Evolutionary conservation across 2,329 filamentous ascomycete species (phyloP).

Genomic region (Diaporthe amygdali): DNA sequence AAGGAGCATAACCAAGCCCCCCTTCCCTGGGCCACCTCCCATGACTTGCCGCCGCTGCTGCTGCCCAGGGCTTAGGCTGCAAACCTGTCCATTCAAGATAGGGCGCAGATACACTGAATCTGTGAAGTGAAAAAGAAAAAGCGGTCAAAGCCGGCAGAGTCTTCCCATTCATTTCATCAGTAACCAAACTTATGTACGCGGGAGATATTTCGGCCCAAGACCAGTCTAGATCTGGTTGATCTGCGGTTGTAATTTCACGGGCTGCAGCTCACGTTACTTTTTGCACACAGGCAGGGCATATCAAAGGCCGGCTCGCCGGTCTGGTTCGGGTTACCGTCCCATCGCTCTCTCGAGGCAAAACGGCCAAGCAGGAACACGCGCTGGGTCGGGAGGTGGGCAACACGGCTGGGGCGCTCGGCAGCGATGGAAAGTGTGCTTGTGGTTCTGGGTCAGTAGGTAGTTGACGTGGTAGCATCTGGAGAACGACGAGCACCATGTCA

Average conservation of each 20-base stretch:
- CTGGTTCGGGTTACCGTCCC: conserved; percentile 4
- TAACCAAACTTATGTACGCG: not conserved
- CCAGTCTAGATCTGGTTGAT: conserved; percentile 5
- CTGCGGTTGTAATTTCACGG: conserved; percentile 11
- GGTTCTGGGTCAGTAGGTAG: not conserved
- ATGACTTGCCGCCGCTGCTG: conserved; percentile 3
- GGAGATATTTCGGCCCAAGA: conserved; percentile 13
- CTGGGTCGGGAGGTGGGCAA: not conserved
- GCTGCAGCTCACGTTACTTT: conserved; percentile 14
- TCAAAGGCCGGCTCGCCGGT: not conserved
- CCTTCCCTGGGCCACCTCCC: not conserved
- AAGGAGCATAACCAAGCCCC: not conserved
- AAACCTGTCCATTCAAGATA: not conserved
- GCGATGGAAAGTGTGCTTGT: not conserved
- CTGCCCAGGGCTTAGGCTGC: not conserved
- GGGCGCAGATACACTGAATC: not conserved
- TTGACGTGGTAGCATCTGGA: conserved; percentile 15
- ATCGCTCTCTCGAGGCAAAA: conserved; percentile 13
- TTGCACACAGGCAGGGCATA: no score
- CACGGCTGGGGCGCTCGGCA: not conserved
- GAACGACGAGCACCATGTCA: conserved; percentile 3
- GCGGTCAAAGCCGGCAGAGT: conserved; percentile 2
- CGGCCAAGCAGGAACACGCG: not conserved
- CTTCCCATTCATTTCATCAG: conserved; percentile 1
- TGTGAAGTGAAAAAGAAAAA: not conserved